These are phyloP conservation scores for Thielaviopsis musarum DNA, from an alignment of 2,329 filamentous ascomycete genomes.

Conservation along the genomic window DNA sequence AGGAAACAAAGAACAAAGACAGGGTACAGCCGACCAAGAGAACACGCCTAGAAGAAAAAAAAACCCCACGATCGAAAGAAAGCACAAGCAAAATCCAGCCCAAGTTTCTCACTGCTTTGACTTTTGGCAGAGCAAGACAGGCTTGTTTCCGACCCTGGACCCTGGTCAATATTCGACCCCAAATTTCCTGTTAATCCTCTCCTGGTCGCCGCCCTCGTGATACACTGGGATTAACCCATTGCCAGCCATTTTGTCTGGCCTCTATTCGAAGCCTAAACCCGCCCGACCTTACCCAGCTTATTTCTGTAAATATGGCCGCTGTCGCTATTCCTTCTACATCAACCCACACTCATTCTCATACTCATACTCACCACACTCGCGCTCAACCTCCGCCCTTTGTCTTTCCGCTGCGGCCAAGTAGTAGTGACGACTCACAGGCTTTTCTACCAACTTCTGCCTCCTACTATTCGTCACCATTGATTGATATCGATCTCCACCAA, in stretches of 20 bases:
- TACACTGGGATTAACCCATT: neutral
- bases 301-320: neutral
- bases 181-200: neutral
- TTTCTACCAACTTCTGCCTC: neutral
- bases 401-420: neutral
- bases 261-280: too few species aligned
- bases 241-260: too few species aligned
- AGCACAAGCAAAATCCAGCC: neutral
- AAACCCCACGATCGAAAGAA: neutral
- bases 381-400: neutral
- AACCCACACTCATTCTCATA: neutral
- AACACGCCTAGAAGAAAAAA: neutral
- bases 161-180: neutral
- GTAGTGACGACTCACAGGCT: neutral
- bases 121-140: neutral
- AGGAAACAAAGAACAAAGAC: too few species aligned
- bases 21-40: too few species aligned
- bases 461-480: neutral
- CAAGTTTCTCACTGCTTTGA: neutral
- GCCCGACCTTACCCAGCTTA: neutral
- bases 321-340: neutral
- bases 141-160: neutral
- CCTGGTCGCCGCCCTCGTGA: neutral
- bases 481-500: neutral
- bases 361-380: neutral